Percentiles rank a stretch among this genome's conserved stretches.
phyloP scores from a whole-genome alignment of 2,329 filamentous ascomycete genomes.

The Coniochaeta ligniaria region DNA sequence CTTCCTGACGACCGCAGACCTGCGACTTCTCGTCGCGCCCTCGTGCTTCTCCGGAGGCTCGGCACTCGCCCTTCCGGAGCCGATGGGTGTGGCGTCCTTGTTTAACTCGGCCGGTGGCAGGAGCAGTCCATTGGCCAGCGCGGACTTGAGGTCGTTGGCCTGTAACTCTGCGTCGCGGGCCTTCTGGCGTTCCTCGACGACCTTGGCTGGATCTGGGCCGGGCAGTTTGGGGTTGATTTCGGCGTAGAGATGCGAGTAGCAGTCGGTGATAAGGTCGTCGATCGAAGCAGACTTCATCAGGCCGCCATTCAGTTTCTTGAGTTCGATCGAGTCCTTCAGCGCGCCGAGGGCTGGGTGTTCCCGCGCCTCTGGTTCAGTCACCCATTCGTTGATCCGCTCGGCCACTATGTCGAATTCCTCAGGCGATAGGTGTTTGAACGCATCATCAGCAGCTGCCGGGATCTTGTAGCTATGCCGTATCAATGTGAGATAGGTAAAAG shows the following conservation, averaged over 20 bases:
- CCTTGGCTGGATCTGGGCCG: constrained; percentile 33
- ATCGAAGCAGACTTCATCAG: constrained; percentile 81
- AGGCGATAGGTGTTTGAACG: constrained; percentile 43
- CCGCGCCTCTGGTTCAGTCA: constrained; percentile 27
- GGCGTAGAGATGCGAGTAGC: constrained; percentile 71
- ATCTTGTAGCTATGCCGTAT: constrained; percentile 43
- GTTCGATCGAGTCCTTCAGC: constrained; percentile 50
- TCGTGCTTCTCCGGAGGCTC: constrained; percentile 27
- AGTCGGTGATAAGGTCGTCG: constrained; percentile 89
- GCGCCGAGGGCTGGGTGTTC: constrained; percentile 41
- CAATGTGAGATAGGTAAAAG: constrained; percentile 44
- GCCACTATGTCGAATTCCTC: constrained; percentile 53
- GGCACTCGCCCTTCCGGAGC: constrained; percentile 15
- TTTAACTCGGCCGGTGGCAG: constrained; percentile 7
- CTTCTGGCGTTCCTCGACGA: constrained; percentile 26
- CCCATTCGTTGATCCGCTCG: constrained; percentile 49
- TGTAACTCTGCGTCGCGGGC: constrained; percentile 15
- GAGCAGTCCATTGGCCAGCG: constrained; percentile 13
- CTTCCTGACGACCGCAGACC: constrained; percentile 38
- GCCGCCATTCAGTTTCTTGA: constrained; percentile 71
- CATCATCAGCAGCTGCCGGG: constrained; percentile 39
- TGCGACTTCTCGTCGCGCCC: constrained; percentile 23
- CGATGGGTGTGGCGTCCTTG: constrained; percentile 10
- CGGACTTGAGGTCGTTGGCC: constrained; percentile 9
- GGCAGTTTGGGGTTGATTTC: constrained; percentile 56